Base-by-base conservation (phyloP, 345 rosid species). In the Barbarea vulgaris region DNA sequence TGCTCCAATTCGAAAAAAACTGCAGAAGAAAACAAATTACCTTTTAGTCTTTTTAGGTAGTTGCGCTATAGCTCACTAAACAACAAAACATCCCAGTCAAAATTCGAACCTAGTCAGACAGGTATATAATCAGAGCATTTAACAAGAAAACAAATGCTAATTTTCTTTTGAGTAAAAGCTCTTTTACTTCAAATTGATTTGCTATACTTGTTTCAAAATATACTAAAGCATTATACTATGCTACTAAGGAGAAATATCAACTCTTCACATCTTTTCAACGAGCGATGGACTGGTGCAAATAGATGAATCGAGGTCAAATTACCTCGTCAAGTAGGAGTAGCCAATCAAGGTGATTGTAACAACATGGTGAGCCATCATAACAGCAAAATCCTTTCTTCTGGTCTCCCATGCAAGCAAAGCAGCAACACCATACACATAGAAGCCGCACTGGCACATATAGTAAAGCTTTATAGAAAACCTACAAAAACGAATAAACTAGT, bases 281-380 rank as follows among this genome's bases (percentile, higher is more conserved):
- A 64, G 61, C 8, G 27, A 15, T 33, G 53, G 18, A 39, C 25
- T 17, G 61, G 64, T n/a, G 54, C 21, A 56, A 69, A 55, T 15
- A 53, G 15, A 62, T 9, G 19, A 64, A 46, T n/a, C 0, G 21
- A 44, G 13, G 57, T 63, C 30, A 19, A 37, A 56, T 76, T 85
- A 95, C 99, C 98, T 83, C 4, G 91, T 77, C 74, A 86, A 21
- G 80, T 87, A 95, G 7, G 99, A 95, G 86, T 80, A 90, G 17
- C 90, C 85, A 58, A 95, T 86, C 70, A 95, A 85, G 64, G 86
- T 13, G 77, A 87, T 92, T 10, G 99, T 89, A 70, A 93, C 85
- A 44, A 95, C 85, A 91, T 96, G 99, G 84, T 96, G 99, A 70
- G 98, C 88, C 97, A 93, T 96, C 99, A 93, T 96, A 39, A 96